Evolutionary conservation across 108 stramenopile species (phyloP).

Genomic region (Schizochytrium sp.): DNA sequence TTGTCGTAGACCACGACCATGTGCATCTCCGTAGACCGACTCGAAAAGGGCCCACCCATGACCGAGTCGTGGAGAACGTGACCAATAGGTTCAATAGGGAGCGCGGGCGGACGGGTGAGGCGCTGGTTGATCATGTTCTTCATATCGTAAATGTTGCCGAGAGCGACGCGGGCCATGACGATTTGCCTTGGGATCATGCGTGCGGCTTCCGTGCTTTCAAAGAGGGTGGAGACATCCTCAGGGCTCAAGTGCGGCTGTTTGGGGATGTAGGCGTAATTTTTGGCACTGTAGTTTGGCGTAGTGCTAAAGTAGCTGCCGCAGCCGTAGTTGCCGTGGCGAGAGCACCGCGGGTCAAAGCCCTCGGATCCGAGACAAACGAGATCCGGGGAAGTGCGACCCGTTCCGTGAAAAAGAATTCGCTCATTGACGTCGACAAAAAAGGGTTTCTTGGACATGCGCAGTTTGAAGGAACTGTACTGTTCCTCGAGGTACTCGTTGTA

Average conservation of each 20-base stretch:
- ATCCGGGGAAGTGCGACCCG: background rate
- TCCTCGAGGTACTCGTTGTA: background rate
- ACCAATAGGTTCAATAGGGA: background rate
- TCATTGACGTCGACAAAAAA: background rate
- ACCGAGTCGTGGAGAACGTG: constrained; percentile 15
- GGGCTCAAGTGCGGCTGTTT: background rate
- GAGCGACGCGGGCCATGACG: background rate
- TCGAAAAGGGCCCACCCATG: background rate
- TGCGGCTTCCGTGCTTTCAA: background rate
- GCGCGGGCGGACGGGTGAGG: background rate
- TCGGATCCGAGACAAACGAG: constrained; percentile 1
- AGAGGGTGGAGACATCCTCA: background rate
- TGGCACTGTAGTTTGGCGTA: constrained; percentile 13
- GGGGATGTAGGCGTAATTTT: background rate
- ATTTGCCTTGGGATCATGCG: background rate
- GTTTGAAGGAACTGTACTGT: background rate
- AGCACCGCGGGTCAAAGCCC: background rate
- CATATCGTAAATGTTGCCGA: constrained; percentile 14
- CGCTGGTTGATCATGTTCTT: background rate
- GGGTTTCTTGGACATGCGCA: constrained; percentile 14
- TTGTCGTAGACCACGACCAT: constrained; percentile 6
- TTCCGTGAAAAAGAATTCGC: background rate
- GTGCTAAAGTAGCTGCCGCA: background rate
- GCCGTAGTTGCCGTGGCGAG: background rate
- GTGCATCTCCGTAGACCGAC: constrained; percentile 8